Percentiles rank a stretch among this genome's conserved stretches.
Evolutionary conservation across 1,139 yeast genomes (phyloP).

Genomic region (Hanseniaspora uvarum): DNA sequence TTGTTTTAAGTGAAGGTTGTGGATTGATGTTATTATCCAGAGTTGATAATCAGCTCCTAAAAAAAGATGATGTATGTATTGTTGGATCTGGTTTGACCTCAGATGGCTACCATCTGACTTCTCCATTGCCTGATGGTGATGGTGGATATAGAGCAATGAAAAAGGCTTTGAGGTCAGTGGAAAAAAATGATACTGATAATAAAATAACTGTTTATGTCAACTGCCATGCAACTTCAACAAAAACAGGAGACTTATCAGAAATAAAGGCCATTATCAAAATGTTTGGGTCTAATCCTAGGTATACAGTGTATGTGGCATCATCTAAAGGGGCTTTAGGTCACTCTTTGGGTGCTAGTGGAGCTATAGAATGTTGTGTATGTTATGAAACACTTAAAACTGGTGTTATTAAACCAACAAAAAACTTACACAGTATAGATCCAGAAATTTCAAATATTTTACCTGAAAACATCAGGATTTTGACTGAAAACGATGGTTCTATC

Average conservation of each 20-base stretch:
- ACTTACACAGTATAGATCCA: slow-evolving; percentile 42
- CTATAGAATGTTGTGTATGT: slow-evolving; percentile 81
- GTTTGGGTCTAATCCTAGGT: slow-evolving; percentile 32
- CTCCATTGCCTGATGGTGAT: slow-evolving; percentile 71
- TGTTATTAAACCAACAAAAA: slow-evolving; percentile 69
- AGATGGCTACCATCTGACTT: slow-evolving; percentile 88
- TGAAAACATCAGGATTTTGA: slow-evolving; percentile 25
- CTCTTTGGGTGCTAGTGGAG: slow-evolving; percentile 89
- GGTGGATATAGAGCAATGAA: slow-evolving; percentile 83
- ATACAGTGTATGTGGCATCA: slow-evolving; percentile 50
- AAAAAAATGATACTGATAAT: slow-evolving; percentile 28
- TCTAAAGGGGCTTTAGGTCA: slow-evolving; percentile 93
- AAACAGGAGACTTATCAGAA: slow-evolving; percentile 83
- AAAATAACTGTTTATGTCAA: slow-evolving; percentile 40
- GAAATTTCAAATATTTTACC: slow-evolving; percentile 12
- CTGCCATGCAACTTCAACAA: slow-evolving; percentile 95
- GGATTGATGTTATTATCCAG: slow-evolving; percentile 54
- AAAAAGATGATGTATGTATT: slow-evolving; percentile 64
- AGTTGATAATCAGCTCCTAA: slow-evolving; percentile 39
- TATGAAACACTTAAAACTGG: slow-evolving; percentile 51
- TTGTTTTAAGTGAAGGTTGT: slow-evolving; percentile 88
- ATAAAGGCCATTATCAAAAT: slow-evolving; percentile 57
- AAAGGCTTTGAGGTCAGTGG: slow-evolving; percentile 41
- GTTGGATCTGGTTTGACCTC: slow-evolving; percentile 81
- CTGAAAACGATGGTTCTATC: slow-evolving; percentile 48